These are phyloP conservation scores for Polymyxa betae DNA, from an alignment of 208 protist species.

Conservation along the genomic window DNA sequence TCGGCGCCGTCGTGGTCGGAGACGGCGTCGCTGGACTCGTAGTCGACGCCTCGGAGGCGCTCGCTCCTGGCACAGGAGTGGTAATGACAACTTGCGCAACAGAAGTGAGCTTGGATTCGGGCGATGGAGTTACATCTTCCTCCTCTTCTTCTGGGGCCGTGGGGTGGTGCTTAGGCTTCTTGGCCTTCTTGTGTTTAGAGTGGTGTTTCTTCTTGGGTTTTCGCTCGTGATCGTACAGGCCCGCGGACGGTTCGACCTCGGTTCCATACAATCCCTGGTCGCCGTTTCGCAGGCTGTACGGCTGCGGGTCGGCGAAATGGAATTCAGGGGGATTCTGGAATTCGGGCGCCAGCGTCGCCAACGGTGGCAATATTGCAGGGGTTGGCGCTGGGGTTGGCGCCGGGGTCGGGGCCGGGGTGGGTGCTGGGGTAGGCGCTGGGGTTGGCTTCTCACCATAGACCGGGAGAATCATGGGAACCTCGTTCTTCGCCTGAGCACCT, in stretches of 20 bases:
- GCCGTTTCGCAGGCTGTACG: neutral
- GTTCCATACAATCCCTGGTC: slow-evolving; percentile 16
- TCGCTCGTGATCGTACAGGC: neutral
- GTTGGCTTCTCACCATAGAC: slow-evolving; percentile 42
- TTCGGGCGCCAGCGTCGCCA: slow-evolving; percentile 31
- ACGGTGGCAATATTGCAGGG: neutral
- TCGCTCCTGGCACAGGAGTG: neutral
- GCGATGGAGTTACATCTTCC: too few relatives aligned
- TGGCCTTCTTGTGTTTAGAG: slow-evolving; percentile 4
- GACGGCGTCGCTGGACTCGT: neutral
- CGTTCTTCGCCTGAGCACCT: neutral
- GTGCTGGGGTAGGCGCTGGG: neutral
- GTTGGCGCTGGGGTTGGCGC: slow-evolving; percentile 37
- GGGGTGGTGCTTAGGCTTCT: neutral
- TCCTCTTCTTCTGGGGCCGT: slow-evolving; percentile 6
- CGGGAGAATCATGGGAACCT: slow-evolving; percentile 22
- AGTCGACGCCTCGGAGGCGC: neutral
- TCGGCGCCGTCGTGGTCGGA: neutral
- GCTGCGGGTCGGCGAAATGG: neutral
- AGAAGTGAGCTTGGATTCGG: too few relatives aligned
- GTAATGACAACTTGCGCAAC: neutral
- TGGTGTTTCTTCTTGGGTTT: neutral
- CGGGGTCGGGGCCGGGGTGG: neutral
- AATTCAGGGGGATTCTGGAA: slow-evolving; percentile 43
- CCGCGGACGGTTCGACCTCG: neutral